phyloP scores from a whole-genome alignment of 495 filamentous ascomycete species.

The Xylaria cubensis region DNA sequence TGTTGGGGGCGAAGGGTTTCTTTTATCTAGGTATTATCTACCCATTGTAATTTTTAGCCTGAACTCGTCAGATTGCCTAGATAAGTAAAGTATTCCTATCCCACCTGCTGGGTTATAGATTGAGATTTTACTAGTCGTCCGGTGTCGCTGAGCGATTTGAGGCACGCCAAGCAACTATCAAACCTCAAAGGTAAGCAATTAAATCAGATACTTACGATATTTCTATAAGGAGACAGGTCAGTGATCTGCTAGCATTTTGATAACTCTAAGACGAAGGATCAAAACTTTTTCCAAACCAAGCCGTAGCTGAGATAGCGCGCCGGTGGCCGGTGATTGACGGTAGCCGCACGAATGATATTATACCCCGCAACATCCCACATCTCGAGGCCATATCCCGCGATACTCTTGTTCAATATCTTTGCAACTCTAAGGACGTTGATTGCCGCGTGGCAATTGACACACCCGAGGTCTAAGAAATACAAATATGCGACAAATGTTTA shows the following conservation, averaged over 20 bases:
- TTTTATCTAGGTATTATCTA: background rate
- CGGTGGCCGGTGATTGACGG: background rate
- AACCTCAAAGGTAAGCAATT: background rate
- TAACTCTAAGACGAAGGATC: slow-evolving; percentile 3
- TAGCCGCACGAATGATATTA: slow-evolving; percentile 9
- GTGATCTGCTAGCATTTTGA: background rate
- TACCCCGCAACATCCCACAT: background rate
- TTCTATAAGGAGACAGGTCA: background rate
- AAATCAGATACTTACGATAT: background rate
- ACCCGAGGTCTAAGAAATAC: background rate
- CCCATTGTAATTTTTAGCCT: slow-evolving; percentile 5
- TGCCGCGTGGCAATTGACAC: background rate
- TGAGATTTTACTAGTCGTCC: background rate
- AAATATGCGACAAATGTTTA: background rate
- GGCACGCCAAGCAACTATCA: slow-evolving; percentile 14
- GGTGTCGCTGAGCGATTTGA: slow-evolving; percentile 18
- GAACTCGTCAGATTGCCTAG: background rate
- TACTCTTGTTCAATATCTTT: background rate
- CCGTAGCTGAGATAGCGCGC: slow-evolving; percentile 8
- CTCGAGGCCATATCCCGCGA: background rate
- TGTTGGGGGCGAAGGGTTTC: background rate
- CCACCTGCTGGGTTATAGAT: background rate
- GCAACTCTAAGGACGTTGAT: background rate
- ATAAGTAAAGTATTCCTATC: background rate
- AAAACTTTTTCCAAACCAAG: background rate